These are phyloP conservation scores for Laguncularia racemosa DNA, from an alignment of 345 rosid genomes.

Conservation along the genomic window DNA sequence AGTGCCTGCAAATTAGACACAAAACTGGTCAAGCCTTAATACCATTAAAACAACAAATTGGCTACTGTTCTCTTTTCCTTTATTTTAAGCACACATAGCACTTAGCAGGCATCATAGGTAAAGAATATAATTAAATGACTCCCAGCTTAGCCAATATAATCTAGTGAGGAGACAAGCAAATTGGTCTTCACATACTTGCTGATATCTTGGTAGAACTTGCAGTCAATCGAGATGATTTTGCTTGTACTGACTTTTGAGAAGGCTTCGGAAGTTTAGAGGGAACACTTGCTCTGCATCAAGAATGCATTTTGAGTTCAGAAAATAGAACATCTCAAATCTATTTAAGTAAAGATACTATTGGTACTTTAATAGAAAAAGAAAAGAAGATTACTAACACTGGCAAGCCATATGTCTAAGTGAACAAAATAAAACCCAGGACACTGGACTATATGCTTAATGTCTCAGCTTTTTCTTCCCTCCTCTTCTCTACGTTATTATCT, in stretches of 20 bases:
- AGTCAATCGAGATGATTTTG: conserved; percentile 42
- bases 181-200: conserved; percentile 33
- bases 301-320: neutral
- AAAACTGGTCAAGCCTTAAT: neutral
- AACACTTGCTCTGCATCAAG: conserved; percentile 5
- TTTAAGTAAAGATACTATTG: neutral
- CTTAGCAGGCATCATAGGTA: too few species aligned
- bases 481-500: too few species aligned
- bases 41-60: neutral
- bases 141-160: neutral
- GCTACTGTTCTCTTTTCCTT: neutral
- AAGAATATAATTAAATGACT: too few species aligned
- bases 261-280: conserved; percentile 60
- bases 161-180: conserved; percentile 1
- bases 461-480: too few species aligned
- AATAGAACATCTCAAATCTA: neutral
- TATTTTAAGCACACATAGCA: too few species aligned
- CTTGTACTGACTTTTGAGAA: conserved; percentile 28
- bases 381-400: too few species aligned
- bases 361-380: neutral
- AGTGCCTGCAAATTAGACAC: conserved; percentile 21
- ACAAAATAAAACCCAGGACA: too few species aligned
- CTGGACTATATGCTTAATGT: too few species aligned
- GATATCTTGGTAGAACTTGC: conserved; percentile 42
- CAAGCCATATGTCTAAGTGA: too few species aligned